phyloP scores from a whole-genome alignment of 192 early-diverging fungal genomes.

The Pilaira anomala region DNA sequence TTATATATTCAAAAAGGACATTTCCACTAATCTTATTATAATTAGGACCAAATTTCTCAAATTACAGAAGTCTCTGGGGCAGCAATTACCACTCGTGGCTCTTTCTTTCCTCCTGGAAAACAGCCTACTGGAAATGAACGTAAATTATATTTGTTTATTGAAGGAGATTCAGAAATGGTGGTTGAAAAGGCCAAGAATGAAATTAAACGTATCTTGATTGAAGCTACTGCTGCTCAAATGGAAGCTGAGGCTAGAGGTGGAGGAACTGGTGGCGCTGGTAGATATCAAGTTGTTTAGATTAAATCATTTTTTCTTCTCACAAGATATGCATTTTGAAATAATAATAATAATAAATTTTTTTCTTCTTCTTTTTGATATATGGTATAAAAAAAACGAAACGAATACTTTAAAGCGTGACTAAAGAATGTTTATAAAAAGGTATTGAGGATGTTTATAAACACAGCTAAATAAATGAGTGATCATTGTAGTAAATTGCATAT shows the following conservation, averaged over 20 bases:
- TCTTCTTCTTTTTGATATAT: too few relatives aligned
- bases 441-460: too few relatives aligned
- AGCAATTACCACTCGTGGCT: slow-evolving; percentile 93
- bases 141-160: slow-evolving; percentile 94
- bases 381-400: too few relatives aligned
- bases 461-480: too few relatives aligned
- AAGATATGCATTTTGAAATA: too few relatives aligned
- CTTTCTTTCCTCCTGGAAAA: slow-evolving; percentile 85
- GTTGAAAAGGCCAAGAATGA: slow-evolving; percentile 92
- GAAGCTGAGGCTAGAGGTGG: slow-evolving; percentile 63
- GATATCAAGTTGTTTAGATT: slow-evolving; percentile 46
- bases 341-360: too few relatives aligned
- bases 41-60: slow-evolving; percentile 81
- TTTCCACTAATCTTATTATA: neutral
- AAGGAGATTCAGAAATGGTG: slow-evolving; percentile 84
- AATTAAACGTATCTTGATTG: slow-evolving; percentile 87
- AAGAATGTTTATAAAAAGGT: too few relatives aligned
- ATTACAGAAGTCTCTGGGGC: slow-evolving; percentile 92
- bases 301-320: too few relatives aligned
- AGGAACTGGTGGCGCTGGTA: slow-evolving; percentile 43
- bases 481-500: too few relatives aligned
- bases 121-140: slow-evolving; percentile 70
- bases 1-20: neutral
- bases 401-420: too few relatives aligned
- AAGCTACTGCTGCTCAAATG: slow-evolving; percentile 74